Percentiles rank a stretch among this genome's conserved stretches.
Conservation (phyloP, 768 basidiomycete species). For the Collybia nuda region DNA sequence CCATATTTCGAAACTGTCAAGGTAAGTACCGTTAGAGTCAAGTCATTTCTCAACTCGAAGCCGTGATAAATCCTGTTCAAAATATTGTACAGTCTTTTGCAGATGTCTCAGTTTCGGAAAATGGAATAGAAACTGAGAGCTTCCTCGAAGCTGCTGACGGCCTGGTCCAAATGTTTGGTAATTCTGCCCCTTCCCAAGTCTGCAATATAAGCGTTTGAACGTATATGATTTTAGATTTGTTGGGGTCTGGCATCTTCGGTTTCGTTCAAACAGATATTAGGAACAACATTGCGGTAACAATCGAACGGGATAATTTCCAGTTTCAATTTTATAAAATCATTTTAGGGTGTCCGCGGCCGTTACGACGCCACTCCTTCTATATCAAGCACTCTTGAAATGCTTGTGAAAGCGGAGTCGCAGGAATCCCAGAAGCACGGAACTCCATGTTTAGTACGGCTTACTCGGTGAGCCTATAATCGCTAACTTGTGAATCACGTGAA, state of each 20-base stretch:
- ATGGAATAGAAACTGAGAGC: slow-evolving; percentile 74
- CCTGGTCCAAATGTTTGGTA: slow-evolving; percentile 72
- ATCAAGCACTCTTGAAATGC: slow-evolving; percentile 59
- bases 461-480: slow-evolving; percentile 45
- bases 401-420: slow-evolving; percentile 51
- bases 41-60: too few species aligned
- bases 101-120: slow-evolving; percentile 74
- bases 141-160: slow-evolving; percentile 93
- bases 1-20: slow-evolving; percentile 72
- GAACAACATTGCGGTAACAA: slow-evolving; percentile 60
- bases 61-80: too few species aligned
- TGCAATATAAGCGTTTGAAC: slow-evolving; percentile 7
- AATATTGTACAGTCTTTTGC: slow-evolving; percentile 67
- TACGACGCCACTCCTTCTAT: slow-evolving; percentile 40
- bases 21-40: slow-evolving; percentile 29
- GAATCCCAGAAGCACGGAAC: slow-evolving; percentile 49
- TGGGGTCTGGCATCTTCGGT: slow-evolving; percentile 68
- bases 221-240: slow-evolving; percentile 45
- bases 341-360: slow-evolving; percentile 64
- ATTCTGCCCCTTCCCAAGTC: slow-evolving; percentile 16
- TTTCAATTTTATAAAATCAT: slow-evolving; percentile 5
- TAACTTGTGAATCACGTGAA: slow-evolving; percentile 5
- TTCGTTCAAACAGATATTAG: slow-evolving; percentile 74
- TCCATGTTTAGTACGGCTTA: slow-evolving; percentile 62
- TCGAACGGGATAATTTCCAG: slow-evolving; percentile 18